Base-by-base conservation (phyloP, 305 asterid genomes). In the Ilex paraguariensis region DNA sequence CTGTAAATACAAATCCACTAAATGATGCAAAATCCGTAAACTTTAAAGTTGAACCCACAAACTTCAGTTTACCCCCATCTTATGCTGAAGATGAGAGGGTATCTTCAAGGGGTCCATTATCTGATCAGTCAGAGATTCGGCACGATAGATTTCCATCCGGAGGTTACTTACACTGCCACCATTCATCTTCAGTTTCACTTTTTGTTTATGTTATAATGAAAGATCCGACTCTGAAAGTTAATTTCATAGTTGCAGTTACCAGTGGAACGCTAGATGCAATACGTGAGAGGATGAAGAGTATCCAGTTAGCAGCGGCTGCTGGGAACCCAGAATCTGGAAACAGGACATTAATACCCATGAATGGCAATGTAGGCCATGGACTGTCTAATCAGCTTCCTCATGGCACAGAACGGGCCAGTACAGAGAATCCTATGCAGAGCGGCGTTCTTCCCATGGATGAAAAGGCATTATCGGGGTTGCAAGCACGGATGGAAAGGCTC, bases 271-370 rank as follows among this genome's bases (percentile, higher is more conserved):
- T 94, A 66, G 99, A 94, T 72, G 97, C 95, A n/a, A 94, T 94
- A 60, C 82, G 99, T 67, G 99, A 94, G 81, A 88, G 97, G 78
- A 90, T 94, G 99, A 94, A 86, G 82, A 90, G 95, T 86, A 94
- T 94, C 65, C 97, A 91, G 64, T 66, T 86, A 75, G 86, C 94
- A 50, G 83, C 98, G 16, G 77, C 87, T 51, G 74, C 77, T 50
- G 94, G 88, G 73, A 86, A 81, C 58, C 80, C 77, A 0, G 99
- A 90, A 36, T 17, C 85, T 13, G 84, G 84, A 68, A 78, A 54
- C 70, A 78, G 84, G 68, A 87, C 95, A 17, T 70, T 84, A 72
- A 61, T 73, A 62, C 82, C 82, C 54, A 82, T 81, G 59, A 84
- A 90, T 21, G 94, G 94, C 50, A 80, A 81, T 58, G 64, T 76